phyloP scores from a whole-genome alignment of 257 asterid genomes.

The Parsonsia alboflavescens region DNA sequence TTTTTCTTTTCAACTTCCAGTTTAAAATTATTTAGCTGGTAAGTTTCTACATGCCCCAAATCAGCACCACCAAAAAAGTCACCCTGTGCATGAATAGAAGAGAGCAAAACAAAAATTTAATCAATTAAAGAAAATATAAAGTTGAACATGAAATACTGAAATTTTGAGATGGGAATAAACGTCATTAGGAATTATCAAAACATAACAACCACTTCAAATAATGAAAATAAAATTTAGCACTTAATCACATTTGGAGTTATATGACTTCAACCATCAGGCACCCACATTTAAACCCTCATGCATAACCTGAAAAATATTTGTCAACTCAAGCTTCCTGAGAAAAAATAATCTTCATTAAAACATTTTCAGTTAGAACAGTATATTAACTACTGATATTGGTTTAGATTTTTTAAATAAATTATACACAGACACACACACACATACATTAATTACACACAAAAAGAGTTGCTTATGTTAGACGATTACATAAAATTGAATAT shows the following conservation, averaged over 20 bases:
- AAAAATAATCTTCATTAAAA: too few relatives aligned
- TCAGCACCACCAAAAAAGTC: slow-evolving; percentile 32
- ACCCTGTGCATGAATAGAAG: slow-evolving; percentile 32
- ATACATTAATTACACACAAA: too few relatives aligned
- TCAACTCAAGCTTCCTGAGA: background rate
- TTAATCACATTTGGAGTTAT: background rate
- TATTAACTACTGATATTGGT: background rate
- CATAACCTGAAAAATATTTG: background rate
- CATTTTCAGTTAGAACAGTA: background rate
- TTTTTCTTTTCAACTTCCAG: slow-evolving; percentile 57
- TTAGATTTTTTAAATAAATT: too few relatives aligned
- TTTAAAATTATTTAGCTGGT: slow-evolving; percentile 56
- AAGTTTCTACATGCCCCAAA: slow-evolving; percentile 33
- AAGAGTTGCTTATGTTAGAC: too few relatives aligned
- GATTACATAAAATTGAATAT: too few relatives aligned
- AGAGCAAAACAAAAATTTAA: slow-evolving; percentile 3
- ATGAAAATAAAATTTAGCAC: background rate
- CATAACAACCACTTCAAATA: background rate
- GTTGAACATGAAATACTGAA: background rate
- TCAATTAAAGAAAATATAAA: background rate
- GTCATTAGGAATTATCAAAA: background rate
- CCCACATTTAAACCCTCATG: background rate
- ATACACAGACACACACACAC: too few relatives aligned
- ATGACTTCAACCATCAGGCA: background rate
- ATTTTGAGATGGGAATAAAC: background rate